Evolutionary conservation across 2,329 filamentous ascomycete genomes (phyloP).

Genomic region (Trichoderma brevicompactum): DNA sequence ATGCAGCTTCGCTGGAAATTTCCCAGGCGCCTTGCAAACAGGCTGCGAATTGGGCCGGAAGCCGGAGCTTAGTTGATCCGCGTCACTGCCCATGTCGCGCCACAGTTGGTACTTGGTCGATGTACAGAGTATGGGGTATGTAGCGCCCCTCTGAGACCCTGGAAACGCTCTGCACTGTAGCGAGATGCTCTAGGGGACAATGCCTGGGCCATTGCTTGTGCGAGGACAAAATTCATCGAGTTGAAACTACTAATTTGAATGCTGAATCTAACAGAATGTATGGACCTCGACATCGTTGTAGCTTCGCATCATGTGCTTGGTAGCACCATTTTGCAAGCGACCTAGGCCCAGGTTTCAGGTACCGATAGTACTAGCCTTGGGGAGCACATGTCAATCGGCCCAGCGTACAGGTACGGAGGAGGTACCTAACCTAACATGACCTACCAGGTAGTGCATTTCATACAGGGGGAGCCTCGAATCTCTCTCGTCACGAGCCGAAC

Average conservation of each 20-base stretch:
- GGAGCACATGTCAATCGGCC: slow-evolving; percentile 23
- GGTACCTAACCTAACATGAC: background rate
- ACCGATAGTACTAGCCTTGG: background rate
- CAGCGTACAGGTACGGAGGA: background rate
- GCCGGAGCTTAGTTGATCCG: slow-evolving; percentile 19
- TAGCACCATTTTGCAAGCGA: background rate
- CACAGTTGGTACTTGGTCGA: background rate
- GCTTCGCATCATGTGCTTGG: no score
- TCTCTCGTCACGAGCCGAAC: slow-evolving; percentile 6
- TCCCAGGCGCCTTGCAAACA: slow-evolving; percentile 15
- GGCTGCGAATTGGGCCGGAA: background rate
- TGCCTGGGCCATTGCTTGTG: background rate
- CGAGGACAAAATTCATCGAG: no score
- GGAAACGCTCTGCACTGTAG: background rate
- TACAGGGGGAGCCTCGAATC: slow-evolving; percentile 1
- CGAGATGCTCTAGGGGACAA: background rate
- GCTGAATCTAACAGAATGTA: background rate
- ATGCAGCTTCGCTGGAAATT: slow-evolving; percentile 28
- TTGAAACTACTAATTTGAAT: background rate
- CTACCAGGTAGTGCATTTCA: background rate
- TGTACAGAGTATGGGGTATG: background rate
- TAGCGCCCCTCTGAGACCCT: background rate
- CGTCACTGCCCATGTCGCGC: slow-evolving; percentile 1
- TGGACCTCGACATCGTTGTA: no score
- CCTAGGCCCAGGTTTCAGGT: slow-evolving; percentile 5